Conservation (phyloP, 1,139 yeast species). For the Taphrina confusa region DNA sequence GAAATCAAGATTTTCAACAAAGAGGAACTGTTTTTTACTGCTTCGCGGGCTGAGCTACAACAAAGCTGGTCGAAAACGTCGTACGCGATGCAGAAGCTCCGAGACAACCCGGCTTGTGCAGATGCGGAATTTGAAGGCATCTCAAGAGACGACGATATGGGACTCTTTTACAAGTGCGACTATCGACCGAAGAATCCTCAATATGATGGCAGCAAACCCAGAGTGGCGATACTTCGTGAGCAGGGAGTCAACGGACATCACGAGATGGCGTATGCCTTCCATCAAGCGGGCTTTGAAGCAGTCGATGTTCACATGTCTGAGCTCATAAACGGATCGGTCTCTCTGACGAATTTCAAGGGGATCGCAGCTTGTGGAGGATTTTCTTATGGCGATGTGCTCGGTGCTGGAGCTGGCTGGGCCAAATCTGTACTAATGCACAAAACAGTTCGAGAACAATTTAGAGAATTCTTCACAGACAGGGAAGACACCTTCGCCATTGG, state of each 20-base stretch:
- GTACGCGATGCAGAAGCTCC: conserved; percentile 80
- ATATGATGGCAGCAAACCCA: conserved; percentile 55
- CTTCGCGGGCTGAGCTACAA: conserved; percentile 71
- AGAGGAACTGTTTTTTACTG: conserved; percentile 53
- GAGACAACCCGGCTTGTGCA: conserved; percentile 92
- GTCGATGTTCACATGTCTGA: conserved; percentile 98
- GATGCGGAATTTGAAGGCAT: conserved; percentile 79
- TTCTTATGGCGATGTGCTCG: conserved; percentile 97
- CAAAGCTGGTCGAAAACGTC: conserved; percentile 87
- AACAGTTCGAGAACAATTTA: conserved; percentile 71
- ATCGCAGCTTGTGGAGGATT: conserved; percentile 99
- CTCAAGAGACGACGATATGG: conserved; percentile 82
- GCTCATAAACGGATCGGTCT: conserved; percentile 68
- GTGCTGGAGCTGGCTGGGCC: conserved; percentile 99
- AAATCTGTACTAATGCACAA: conserved; percentile 90
- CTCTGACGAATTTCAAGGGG: conserved; percentile 83
- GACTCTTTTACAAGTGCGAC: conserved; percentile 60
- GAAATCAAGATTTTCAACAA: conserved; percentile 54
- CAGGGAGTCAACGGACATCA: conserved; percentile 98
- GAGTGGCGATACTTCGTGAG: conserved; percentile 94
- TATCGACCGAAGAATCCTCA: conserved; percentile 45
- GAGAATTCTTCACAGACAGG: conserved; percentile 79
- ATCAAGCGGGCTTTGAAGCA: conserved; percentile 89
- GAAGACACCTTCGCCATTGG: conserved; percentile 96
- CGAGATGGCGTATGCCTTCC: conserved; percentile 98